Conservation (phyloP, 495 filamentous ascomycete species). For the Glarea lozoyensis region DNA sequence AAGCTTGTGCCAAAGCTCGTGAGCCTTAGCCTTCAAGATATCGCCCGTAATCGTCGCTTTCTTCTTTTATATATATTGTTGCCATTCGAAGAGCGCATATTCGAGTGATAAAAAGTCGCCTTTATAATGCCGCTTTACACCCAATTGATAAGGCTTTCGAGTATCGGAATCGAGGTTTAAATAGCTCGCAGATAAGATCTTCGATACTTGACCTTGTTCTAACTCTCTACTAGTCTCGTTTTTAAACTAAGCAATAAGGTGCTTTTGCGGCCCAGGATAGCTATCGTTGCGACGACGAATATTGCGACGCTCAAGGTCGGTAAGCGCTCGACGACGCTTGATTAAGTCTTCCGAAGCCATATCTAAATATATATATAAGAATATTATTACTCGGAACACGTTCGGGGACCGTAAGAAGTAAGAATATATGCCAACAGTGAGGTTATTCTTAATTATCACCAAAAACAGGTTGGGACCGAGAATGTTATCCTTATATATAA, state of each 20-base stretch:
- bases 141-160: neutral
- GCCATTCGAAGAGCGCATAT: slow-evolving; percentile 13
- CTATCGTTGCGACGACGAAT: neutral
- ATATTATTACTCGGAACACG: neutral
- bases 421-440: neutral
- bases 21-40: slow-evolving; percentile 13
- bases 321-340: neutral
- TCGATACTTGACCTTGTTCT: no score
- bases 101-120: slow-evolving; percentile 21
- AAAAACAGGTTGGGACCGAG: neutral
- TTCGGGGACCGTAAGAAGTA: neutral
- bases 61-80: slow-evolving; percentile 8
- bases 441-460: neutral
- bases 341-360: neutral
- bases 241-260: slow-evolving; percentile 2
- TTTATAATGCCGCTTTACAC: neutral
- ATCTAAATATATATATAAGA: neutral
- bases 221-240: neutral
- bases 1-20: slow-evolving; percentile 17
- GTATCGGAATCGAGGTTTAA: neutral
- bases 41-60: slow-evolving; percentile 10
- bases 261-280: neutral
- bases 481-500: neutral
- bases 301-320: neutral
- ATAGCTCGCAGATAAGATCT: neutral